A percentile compares a stretch with the other conserved stretches of the same genome.
phyloP scores from a whole-genome alignment of 306 rosid genomes.

The Rosa lucieae region DNA sequence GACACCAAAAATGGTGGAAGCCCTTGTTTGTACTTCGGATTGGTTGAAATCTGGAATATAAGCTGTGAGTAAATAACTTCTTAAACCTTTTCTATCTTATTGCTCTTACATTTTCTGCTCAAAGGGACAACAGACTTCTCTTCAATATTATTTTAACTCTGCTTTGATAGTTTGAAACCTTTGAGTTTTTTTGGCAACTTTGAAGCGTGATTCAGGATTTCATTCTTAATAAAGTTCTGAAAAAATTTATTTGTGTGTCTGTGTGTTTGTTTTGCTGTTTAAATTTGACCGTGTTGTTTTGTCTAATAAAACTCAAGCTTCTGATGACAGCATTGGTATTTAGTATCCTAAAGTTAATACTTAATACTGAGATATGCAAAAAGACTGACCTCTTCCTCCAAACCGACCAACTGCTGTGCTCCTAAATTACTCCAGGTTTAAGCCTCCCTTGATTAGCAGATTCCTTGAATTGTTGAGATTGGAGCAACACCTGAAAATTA shows the following conservation, averaged over 20 bases:
- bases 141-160: not conserved
- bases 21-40: too few species aligned
- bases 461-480: too few species aligned
- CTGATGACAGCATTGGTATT: not conserved
- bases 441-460: too few species aligned
- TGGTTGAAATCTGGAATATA: constrained; percentile 49
- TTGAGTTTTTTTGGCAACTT: not conserved
- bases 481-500: too few species aligned
- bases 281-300: not conserved
- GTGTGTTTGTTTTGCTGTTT: not conserved
- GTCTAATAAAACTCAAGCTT: not conserved
- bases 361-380: not conserved
- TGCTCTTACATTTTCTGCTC: not conserved
- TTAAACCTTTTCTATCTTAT: constrained; percentile 13
- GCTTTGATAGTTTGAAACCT: not conserved
- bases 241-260: not conserved
- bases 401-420: too few species aligned
- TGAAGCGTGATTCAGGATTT: not conserved
- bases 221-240: not conserved
- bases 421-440: too few species aligned
- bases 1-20: too few species aligned
- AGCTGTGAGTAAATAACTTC: constrained; percentile 61
- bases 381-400: too few species aligned
- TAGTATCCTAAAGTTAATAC: too few species aligned
- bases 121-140: not conserved